Base-by-base conservation (phyloP, 2,329 filamentous ascomycete genomes). In the Laburnicola sp. region DNA sequence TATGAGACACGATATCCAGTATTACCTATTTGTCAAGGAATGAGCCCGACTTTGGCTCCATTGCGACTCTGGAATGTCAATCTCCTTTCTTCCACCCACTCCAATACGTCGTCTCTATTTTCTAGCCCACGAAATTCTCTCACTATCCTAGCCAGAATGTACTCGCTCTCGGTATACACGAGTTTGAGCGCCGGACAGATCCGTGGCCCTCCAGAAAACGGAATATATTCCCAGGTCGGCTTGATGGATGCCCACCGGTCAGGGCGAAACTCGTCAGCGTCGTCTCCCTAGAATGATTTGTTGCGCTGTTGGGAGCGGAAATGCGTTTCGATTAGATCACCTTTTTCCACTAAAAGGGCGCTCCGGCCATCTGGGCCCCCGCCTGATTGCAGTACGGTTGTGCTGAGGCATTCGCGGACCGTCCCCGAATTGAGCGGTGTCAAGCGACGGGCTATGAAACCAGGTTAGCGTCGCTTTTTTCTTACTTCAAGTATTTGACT, bases 251-350 rank as follows among this genome's bases (percentile, higher is more conserved):
- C 48, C 55, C 55, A 58, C 6, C 55, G 48, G 27, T 74, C 76
- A 1, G 75, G 78, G 37, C 57, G 66, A 63, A 77, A 81, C 28
- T 72, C 70, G 9, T 71, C 64, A 4, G 75, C 74, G 45, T 80
- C 76, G 2, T 32, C 35, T 8, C 51, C 54, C 40, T 35, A 61
- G 27, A 56, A 44, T 9, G 2, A 22, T 25, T 46, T 45, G 11
- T 45, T 39, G 11, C 58, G 50, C 1, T 45, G 32, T 10, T 31
- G 40, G 4, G 35, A 23, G 26, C 36, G 34, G 8, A 37, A 49
- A 32, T 57, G 38, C 1, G 28, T 40, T 4, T 49, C 48, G 9
- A 58, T 36, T 1, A 51, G 10, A 10, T 54, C 43, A 7, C 66
- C 68, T 28, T 61, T 62, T 11, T 50, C 40, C 0, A 69, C 39